Evolutionary conservation across 176 grass and related monocot species (phyloP).

Genomic region (Phragmites australis): DNA sequence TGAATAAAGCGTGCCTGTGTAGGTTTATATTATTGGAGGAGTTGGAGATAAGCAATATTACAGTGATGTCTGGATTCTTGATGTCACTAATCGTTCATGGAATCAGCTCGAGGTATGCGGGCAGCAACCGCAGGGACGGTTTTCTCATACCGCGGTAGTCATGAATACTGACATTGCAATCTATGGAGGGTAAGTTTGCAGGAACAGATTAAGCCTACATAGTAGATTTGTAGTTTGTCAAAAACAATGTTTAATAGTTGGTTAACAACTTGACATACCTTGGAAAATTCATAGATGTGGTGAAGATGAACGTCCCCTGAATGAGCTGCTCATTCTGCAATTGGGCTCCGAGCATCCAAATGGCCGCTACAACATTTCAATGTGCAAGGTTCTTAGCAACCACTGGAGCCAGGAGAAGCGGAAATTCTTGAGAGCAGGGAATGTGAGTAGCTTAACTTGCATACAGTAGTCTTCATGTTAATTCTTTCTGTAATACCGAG

Average conservation of each 20-base stretch:
- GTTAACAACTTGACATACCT: constrained; percentile 4
- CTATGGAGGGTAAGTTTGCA: constrained; percentile 80
- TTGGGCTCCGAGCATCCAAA: constrained; percentile 94
- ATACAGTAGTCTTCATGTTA: neutral
- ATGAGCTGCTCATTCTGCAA: constrained; percentile 88
- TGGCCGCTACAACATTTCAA: constrained; percentile 84
- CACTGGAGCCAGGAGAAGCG: constrained; percentile 90
- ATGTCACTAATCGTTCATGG: constrained; percentile 63
- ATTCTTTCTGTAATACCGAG: neutral
- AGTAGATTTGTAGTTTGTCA: neutral
- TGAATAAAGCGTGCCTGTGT: constrained; percentile 1
- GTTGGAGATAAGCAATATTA: constrained; percentile 98
- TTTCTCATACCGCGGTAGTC: constrained; percentile 77
- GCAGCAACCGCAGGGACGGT: constrained; percentile 87
- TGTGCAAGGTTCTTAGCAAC: constrained; percentile 94
- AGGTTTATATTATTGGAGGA: constrained; percentile 94
- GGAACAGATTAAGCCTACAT: neutral
- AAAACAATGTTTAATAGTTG: neutral
- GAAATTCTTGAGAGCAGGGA: constrained; percentile 65
- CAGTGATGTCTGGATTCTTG: constrained; percentile 94
- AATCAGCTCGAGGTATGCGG: constrained; percentile 78
- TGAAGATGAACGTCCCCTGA: constrained; percentile 88
- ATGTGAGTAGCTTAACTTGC: constrained; percentile 33
- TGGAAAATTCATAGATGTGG: constrained; percentile 62
- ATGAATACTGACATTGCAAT: constrained; percentile 80